phyloP scores from a whole-genome alignment of 2,329 filamentous ascomycete genomes.

The Bisporella sp. region DNA sequence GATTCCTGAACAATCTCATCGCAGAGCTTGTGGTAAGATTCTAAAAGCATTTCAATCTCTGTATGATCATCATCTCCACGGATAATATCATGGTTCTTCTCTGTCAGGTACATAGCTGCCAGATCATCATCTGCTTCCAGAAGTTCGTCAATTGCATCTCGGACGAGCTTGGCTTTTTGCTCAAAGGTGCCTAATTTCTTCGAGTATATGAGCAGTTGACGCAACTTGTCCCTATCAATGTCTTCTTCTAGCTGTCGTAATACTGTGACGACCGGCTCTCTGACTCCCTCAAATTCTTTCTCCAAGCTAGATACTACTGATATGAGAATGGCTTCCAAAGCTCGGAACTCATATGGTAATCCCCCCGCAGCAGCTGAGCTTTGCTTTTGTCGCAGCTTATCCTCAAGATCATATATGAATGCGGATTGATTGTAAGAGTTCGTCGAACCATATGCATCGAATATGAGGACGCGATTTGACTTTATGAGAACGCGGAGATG shows the following conservation, averaged over 20 bases:
- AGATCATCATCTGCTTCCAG: constrained; percentile 95
- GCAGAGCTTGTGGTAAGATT: constrained; percentile 95
- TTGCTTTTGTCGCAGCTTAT: constrained; percentile 79
- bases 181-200: constrained; percentile 97
- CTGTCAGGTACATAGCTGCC: constrained; percentile 89
- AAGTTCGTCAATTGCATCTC: constrained; percentile 90
- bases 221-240: constrained; percentile 89
- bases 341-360: constrained; percentile 91
- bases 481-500: constrained; percentile 95
- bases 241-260: constrained; percentile 90
- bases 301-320: constrained; percentile 89
- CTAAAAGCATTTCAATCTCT: constrained; percentile 92
- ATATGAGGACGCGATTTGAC: constrained; percentile 86
- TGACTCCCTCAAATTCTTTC: constrained; percentile 88
- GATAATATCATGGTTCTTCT: constrained; percentile 68
- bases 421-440: constrained; percentile 92
- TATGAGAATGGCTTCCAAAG: constrained; percentile 89
- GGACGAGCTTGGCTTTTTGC: constrained; percentile 88
- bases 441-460: constrained; percentile 91
- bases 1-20: constrained; percentile 97
- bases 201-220: constrained; percentile 84
- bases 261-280: constrained; percentile 85
- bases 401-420: constrained; percentile 96
- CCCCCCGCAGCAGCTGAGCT: constrained; percentile 48
- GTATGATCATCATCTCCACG: constrained; percentile 83